phyloP scores from a whole-genome alignment of 1,284 basidiomycete species.

The Apiotrichum siamense region DNA sequence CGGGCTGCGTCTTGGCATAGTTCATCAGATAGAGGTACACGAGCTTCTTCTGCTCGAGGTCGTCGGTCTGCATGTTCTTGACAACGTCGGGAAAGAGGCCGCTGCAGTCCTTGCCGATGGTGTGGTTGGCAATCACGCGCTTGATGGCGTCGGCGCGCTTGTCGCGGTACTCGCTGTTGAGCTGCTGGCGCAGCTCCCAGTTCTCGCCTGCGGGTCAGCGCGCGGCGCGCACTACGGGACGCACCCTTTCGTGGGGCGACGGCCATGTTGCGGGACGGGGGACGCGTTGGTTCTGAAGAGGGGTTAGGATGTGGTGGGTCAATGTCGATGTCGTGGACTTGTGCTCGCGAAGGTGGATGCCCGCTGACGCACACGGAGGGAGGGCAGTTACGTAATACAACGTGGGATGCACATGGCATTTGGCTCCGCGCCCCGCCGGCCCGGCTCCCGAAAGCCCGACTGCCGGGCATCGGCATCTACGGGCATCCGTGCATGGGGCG shows the following conservation, averaged over 20 bases:
- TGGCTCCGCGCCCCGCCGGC: too few relatives aligned
- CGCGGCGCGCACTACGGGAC: not conserved
- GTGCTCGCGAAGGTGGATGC: too few relatives aligned
- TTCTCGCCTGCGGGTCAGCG: constrained; percentile 61
- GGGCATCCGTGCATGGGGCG: too few relatives aligned
- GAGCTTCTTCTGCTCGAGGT: constrained; percentile 54
- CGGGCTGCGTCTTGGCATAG: constrained; percentile 96
- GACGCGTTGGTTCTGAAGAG: too few relatives aligned
- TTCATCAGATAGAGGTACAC: constrained; percentile 99
- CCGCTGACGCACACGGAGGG: too few relatives aligned
- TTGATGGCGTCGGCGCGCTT: constrained; percentile 98
- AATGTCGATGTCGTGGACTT: too few relatives aligned
- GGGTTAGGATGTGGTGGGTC: too few relatives aligned
- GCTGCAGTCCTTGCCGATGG: constrained; percentile 92
- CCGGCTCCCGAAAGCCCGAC: too few relatives aligned
- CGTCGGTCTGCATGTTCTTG: constrained; percentile 79
- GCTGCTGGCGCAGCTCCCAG: constrained; percentile 86
- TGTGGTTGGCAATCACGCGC: constrained; percentile 91
- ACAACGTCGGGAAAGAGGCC: constrained; percentile 96
- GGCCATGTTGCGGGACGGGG: constrained; percentile 17
- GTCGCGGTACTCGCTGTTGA: constrained; percentile 93
- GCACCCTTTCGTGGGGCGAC: constrained; percentile 29
- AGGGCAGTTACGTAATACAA: too few relatives aligned
- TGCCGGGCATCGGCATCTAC: too few relatives aligned
- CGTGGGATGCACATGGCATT: too few relatives aligned